Percentiles rank a stretch among this genome's conserved stretches.
phyloP scores from a whole-genome alignment of 176 grass and related monocot species.

The barley (Hordeum vulgare) region MorexV3_pseudomolecules_assembly NC_058519.1:534356193-534356692 shows the following conservation, averaged over 20 bases:
- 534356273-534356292: constrained; percentile 38
- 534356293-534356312: constrained; percentile 77
- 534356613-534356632: neutral
- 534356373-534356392: neutral
- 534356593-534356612: neutral
- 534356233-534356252: neutral
- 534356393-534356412: neutral
- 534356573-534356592: neutral
- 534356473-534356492: neutral
- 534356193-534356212: neutral
- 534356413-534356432: neutral
- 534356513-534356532: neutral
- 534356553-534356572: too few species aligned
- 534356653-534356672: neutral
- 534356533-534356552: constrained; percentile 1
- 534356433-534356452: neutral
- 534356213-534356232: neutral
- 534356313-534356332: constrained; percentile 84
- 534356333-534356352: constrained; percentile 67
- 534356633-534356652: neutral
- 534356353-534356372: constrained; percentile 58
- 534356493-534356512: constrained; percentile 2
- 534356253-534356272: constrained; percentile 11
- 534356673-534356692: neutral
- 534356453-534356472: neutral